Percentiles rank a stretch among this genome's conserved stretches.
phyloP scores from a whole-genome alignment of 306 rosid species.

The Mucuna pruriens region DNA sequence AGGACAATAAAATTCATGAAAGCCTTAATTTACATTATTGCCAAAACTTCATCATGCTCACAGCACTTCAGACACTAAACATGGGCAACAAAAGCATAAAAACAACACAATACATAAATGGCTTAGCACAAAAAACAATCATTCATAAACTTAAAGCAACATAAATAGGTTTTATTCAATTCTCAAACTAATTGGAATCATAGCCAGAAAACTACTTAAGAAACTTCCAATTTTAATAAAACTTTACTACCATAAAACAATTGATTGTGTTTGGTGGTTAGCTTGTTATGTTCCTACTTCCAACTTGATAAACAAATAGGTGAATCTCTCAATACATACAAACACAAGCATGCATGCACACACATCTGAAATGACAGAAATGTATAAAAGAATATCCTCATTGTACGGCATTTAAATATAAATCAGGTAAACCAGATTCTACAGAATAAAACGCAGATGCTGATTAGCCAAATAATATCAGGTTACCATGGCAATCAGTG shows the following conservation, averaged over 20 bases:
- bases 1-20: conserved; percentile 20
- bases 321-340: neutral
- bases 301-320: conserved; percentile 2
- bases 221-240: conserved; percentile 5
- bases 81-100: neutral
- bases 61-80: conserved; percentile 6
- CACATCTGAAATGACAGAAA: neutral
- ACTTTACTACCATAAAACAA: neutral
- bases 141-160: conserved; percentile 12
- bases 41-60: conserved; percentile 28
- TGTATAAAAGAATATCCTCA: conserved; percentile 24
- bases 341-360: neutral
- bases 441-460: conserved; percentile 29
- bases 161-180: conserved; percentile 22
- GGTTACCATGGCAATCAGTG: neutral
- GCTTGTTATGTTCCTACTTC: conserved; percentile 1
- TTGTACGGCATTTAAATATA: conserved; percentile 17
- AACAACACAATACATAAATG: conserved; percentile 6
- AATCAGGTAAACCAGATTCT: conserved; percentile 29
- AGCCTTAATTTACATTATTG: conserved; percentile 28
- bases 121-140: neutral
- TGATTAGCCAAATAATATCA: conserved; percentile 25
- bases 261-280: conserved; percentile 1
- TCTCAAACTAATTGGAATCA: neutral
- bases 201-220: conserved; percentile 9